Percentiles rank a stretch among this genome's conserved stretches.
Evolutionary conservation across 352 stramenopile genomes (phyloP).

Genomic region (Elongisporangium prolatum): DNA sequence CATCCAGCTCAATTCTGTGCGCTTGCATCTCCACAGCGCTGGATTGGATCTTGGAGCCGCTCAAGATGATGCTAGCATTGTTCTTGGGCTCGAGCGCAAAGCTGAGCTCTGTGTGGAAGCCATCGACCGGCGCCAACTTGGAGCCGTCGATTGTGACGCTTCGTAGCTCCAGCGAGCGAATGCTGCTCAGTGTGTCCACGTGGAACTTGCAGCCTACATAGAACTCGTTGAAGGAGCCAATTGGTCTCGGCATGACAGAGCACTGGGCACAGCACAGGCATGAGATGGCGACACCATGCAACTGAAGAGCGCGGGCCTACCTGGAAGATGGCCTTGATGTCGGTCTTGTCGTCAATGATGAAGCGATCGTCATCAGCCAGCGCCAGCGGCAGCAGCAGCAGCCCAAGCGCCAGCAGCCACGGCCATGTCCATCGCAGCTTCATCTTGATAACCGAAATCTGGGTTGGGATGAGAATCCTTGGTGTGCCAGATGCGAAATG

Average conservation of each 20-base stretch:
- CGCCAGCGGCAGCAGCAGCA: neutral
- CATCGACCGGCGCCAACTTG: slow-evolving; percentile 22
- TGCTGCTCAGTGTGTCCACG: slow-evolving; percentile 18
- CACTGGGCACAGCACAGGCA: slow-evolving; percentile 24
- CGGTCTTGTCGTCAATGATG: slow-evolving; percentile 47
- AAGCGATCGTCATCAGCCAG: slow-evolving; percentile 18
- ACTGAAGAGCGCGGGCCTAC: neutral
- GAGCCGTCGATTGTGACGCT: slow-evolving; percentile 39
- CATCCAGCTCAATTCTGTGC: slow-evolving; percentile 35
- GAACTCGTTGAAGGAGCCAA: slow-evolving; percentile 83
- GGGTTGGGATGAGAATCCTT: neutral
- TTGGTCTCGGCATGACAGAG: slow-evolving; percentile 39
- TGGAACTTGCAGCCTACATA: slow-evolving; percentile 65
- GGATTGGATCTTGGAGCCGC: slow-evolving; percentile 29
- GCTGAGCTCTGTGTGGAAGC: slow-evolving; percentile 48
- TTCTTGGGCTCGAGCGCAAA: slow-evolving; percentile 19
- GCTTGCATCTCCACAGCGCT: slow-evolving; percentile 64
- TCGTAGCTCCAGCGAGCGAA: slow-evolving; percentile 37
- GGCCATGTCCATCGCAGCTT: neutral
- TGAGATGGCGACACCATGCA: neutral
- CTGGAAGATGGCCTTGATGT: slow-evolving; percentile 48
- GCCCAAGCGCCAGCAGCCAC: neutral
- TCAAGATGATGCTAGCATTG: slow-evolving; percentile 15
- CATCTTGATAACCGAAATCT: slow-evolving; percentile 1
- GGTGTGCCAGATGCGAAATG: neutral